Conservation (phyloP, 306 rosid species). For the Lathyrus tuberosus region DNA sequence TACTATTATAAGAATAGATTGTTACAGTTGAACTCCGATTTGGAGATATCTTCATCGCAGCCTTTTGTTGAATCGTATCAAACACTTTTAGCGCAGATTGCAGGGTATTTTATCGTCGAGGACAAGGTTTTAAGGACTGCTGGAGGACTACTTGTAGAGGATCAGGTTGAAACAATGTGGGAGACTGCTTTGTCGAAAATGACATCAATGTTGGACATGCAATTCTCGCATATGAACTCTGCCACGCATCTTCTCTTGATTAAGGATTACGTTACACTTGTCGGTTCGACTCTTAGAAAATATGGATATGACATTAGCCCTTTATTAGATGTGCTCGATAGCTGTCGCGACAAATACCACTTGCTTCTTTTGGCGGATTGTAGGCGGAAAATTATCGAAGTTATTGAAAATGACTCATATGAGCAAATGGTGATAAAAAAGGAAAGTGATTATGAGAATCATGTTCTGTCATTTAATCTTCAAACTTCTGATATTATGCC, state of each 20-base stretch:
- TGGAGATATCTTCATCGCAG: constrained; percentile 76
- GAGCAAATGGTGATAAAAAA: constrained; percentile 89
- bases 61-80: constrained; percentile 82
- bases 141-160: constrained; percentile 64
- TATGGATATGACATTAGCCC: constrained; percentile 82
- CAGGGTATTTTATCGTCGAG: constrained; percentile 91
- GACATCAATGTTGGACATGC: constrained; percentile 67
- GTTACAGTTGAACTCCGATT: constrained; percentile 85
- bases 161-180: constrained; percentile 85
- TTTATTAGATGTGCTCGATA: constrained; percentile 70
- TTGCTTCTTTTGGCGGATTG: constrained; percentile 78
- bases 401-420: constrained; percentile 66
- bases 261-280: constrained; percentile 92
- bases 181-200: constrained; percentile 72
- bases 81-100: constrained; percentile 83
- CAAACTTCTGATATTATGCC: constrained; percentile 82
- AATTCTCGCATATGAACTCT: constrained; percentile 75
- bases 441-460: constrained; percentile 72
- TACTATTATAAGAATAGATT: constrained; percentile 85
- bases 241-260: constrained; percentile 82
- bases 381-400: constrained; percentile 52
- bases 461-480: constrained; percentile 68
- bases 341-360: constrained; percentile 67
- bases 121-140: constrained; percentile 84
- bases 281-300: constrained; percentile 69